Base-by-base conservation (phyloP, 2,329 filamentous ascomycete genomes). In the Penicillium brevicompactum region DNA sequence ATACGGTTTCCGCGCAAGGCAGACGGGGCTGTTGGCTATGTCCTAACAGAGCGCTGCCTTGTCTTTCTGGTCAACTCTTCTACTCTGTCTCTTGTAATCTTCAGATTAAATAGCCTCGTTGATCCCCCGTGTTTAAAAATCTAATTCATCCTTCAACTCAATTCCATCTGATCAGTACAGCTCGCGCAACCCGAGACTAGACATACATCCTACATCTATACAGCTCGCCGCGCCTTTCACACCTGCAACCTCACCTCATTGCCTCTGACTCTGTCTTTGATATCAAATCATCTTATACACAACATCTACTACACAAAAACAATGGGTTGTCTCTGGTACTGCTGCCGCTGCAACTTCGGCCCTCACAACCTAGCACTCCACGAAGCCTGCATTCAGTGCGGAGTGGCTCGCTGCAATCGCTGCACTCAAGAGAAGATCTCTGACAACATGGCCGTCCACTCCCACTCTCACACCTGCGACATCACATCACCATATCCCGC, bases 261-360 rank as follows among this genome's bases (percentile, higher is more conserved):
- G 44, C 14, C 42, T 7, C 41, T 51, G n/a, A 18, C 52, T 50
- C 5, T 51, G 7, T 18, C 47, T 51, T 3, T 11, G 9, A 46
- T 51, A 34, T 40, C 53, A 51, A 48, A 40, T 32, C 49, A 54
- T 46, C 31, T 13, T 9, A 57, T 51, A 48, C 50, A 51, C 32
- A 10, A 27, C 34, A 57, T 51, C 50, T 53, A 51, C 32, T 14
- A 27, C 34, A 45, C 27, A 2, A 40, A 21, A 38, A 54, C 11
- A 13, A 66, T 64, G 62, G 46, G 63, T 31, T 58, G 57, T 11
- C 48, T 68, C 22, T 75, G 72, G 72, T 68, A 67, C 53, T 75
- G 72, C 58, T 73, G 71, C 46, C 42, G 57, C 5, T 75, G 72
- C 60, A 49, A 53, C 31, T 67, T 66, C 46, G 72, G 72, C 24